Base-by-base conservation (phyloP, 106 monocot species). In the Phalaenopsis aphrodite region DNA sequence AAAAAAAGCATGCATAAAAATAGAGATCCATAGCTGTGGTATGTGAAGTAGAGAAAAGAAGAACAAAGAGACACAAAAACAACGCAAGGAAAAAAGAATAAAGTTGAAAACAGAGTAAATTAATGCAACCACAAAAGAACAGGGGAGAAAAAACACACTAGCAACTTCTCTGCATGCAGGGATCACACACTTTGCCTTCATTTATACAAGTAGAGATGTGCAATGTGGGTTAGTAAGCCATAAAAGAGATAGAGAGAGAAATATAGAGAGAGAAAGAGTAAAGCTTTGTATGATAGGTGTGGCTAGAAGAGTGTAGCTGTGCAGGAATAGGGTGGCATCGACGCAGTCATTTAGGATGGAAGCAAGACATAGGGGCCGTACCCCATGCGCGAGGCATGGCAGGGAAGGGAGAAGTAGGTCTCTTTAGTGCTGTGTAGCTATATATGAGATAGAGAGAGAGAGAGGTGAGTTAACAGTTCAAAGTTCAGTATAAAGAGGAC, bases 301-400 rank as follows among this genome's bases (percentile, higher is more conserved):
- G 43, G 43, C 16, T 6, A 74, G 73, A 74, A 74, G 73, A 43
- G 73, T 3, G 73, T 74, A 74, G 73, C 42, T 41, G 18, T 74
- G 73, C 73, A 74, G 73, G 14, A 74, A 19, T 74, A 74, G 73
- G 73, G 73, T 42, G 73, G 73, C 73, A 74, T 74, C 73, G 42
- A 74, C 19, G 14, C 73, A 74, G 73, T 3, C 18, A 42, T 12
- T 74, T 11, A 74, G 73, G 73, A 74, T 74, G 42, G 42, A 42
- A 74, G 73, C 73, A 74, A 74, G 73, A 18, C 73, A 74, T 74
- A 74, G 73, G 42, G 19, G 18, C 73, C 73, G 73, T 74, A 74
- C 73, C 5, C 73, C 73, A 74, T 74, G 42, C 73, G 73, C 73
- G 43, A 43, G 41, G 8, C 18, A 3, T 43, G 5, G 39, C 42